Conservation (phyloP, 2,329 filamentous ascomycete genomes). For the Neonectria punicea region DNA sequence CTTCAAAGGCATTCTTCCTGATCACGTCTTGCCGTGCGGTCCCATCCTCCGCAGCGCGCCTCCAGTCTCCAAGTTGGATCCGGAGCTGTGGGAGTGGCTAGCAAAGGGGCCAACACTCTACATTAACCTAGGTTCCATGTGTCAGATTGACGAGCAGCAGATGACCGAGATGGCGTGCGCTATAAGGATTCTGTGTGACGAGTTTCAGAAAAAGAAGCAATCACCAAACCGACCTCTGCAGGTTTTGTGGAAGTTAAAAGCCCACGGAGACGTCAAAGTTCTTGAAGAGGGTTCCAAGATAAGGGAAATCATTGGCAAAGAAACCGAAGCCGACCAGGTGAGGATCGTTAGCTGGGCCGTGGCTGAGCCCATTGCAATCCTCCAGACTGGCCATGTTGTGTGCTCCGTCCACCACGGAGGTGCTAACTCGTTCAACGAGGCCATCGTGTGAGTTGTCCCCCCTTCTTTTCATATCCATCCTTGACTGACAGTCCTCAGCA, state of each 20-base stretch:
- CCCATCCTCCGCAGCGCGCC: slow-evolving; percentile 54
- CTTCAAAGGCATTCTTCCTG: slow-evolving; percentile 52
- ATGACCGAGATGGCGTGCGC: too few species aligned
- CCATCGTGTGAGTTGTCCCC: slow-evolving; percentile 45
- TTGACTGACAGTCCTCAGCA: too few species aligned
- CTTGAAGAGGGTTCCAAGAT: slow-evolving; percentile 21
- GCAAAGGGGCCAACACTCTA: slow-evolving; percentile 54
- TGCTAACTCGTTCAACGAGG: slow-evolving; percentile 56
- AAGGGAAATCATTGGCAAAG: slow-evolving; percentile 35
- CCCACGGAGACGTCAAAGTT: slow-evolving; percentile 24
- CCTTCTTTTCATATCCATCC: too few species aligned
- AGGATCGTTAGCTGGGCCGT: slow-evolving; percentile 54
- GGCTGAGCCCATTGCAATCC: slow-evolving; percentile 49
- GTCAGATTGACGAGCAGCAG: slow-evolving; percentile 5
- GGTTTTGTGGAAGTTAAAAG: slow-evolving; percentile 50
- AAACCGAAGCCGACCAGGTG: slow-evolving; percentile 45
- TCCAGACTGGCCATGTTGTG: slow-evolving; percentile 51
- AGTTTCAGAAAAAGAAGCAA: slow-evolving; percentile 20
- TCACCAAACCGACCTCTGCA: slow-evolving; percentile 27
- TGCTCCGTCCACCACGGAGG: slow-evolving; percentile 59
- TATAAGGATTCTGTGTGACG: background rate
- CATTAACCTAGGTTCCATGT: slow-evolving; percentile 59
- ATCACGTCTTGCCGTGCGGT: slow-evolving; percentile 56
- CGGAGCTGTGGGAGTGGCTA: slow-evolving; percentile 57
- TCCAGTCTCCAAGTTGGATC: slow-evolving; percentile 50